These are phyloP conservation scores for Penicillium salamii DNA, from an alignment of 495 filamentous ascomycete species.

Conservation along the genomic window DNA sequence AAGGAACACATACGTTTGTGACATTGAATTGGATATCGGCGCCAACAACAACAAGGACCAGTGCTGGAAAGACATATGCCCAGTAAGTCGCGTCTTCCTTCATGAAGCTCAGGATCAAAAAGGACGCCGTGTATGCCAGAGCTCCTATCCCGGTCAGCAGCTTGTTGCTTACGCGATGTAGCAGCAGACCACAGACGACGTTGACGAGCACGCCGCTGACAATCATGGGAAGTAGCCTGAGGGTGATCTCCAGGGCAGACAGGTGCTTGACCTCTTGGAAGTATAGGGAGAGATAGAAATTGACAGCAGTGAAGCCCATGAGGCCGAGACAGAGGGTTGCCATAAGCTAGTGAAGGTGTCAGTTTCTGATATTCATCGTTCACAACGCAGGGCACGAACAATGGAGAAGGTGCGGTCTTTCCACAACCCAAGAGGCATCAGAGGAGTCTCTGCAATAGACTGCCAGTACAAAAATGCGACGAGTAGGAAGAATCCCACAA, in stretches of 20 bases:
- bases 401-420: conserved; percentile 37
- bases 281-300: conserved; percentile 40
- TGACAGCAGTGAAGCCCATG: conserved; percentile 32
- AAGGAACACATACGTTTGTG: conserved; percentile 42
- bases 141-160: conserved; percentile 44
- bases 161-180: conserved; percentile 52
- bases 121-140: conserved; percentile 42
- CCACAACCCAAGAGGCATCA: conserved; percentile 42
- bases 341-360: conserved; percentile 22
- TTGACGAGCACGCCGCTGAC: conserved; percentile 53
- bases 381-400: conserved; percentile 14
- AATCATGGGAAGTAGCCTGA: conserved; percentile 56
- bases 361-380: background rate
- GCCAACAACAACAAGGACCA: conserved; percentile 50
- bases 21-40: conserved; percentile 62
- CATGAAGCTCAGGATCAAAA: conserved; percentile 53
- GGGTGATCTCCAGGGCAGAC: conserved; percentile 43
- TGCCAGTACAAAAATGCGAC: conserved; percentile 64
- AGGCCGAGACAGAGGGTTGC: conserved; percentile 34
- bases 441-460: conserved; percentile 23
- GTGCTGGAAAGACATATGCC: conserved; percentile 50
- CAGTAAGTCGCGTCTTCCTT: conserved; percentile 53
- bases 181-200: conserved; percentile 50
- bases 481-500: conserved; percentile 58
- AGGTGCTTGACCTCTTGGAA: conserved; percentile 43